Conservation (phyloP, 495 filamentous ascomycete species). For the Cercophora newfieldiana region DNA sequence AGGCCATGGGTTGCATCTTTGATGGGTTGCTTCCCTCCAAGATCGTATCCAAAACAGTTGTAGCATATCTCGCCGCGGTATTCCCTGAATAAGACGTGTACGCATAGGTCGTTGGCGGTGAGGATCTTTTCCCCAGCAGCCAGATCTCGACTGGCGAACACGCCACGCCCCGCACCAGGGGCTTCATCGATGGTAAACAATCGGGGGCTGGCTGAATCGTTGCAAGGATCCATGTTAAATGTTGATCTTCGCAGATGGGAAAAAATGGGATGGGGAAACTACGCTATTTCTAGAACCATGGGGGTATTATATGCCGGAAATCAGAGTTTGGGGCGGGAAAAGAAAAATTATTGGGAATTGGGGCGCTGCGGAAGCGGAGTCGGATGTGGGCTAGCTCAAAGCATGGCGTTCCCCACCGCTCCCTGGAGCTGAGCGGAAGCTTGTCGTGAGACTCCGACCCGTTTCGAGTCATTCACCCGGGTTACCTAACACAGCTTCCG, state of each 20-base stretch:
- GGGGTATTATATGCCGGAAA: not conserved
- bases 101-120: not conserved
- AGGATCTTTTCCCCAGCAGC: not conserved
- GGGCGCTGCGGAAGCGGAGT: not conserved
- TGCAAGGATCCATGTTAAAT: not conserved
- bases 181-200: not conserved
- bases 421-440: not conserved
- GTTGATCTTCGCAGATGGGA: not conserved
- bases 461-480: not conserved
- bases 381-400: not conserved
- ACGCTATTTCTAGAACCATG: not conserved
- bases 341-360: not conserved
- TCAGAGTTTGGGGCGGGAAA: not conserved
- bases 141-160: not conserved
- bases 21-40: not conserved
- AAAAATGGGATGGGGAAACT: not conserved
- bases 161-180: constrained; percentile 1
- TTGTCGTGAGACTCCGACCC: not conserved
- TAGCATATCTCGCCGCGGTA: constrained; percentile 6
- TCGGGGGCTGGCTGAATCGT: not conserved
- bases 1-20: not conserved
- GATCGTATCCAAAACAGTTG: not conserved
- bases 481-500: not conserved
- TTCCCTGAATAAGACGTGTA: not conserved
- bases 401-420: not conserved